These are phyloP conservation scores for Aspergillus latus DNA, from an alignment of 2,329 filamentous ascomycete species.

Conservation along the genomic window DNA sequence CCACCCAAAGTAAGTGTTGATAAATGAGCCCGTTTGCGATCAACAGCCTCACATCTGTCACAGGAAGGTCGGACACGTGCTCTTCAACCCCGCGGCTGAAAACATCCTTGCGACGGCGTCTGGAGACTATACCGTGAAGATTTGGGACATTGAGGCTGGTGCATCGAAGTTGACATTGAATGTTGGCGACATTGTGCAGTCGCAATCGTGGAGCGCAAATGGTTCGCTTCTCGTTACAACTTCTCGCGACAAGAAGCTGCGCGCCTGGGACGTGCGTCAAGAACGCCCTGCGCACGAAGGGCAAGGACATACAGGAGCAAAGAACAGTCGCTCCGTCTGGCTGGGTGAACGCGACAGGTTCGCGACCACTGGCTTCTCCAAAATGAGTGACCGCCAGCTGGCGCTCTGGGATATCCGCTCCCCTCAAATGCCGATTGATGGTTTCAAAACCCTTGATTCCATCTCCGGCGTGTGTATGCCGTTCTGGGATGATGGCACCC, in stretches of 20 bases:
- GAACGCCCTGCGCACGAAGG: slow-evolving; percentile 83
- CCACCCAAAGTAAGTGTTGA: slow-evolving; percentile 69
- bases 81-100: slow-evolving; percentile 95
- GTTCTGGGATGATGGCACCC: slow-evolving; percentile 97
- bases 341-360: slow-evolving; percentile 95
- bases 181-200: slow-evolving; percentile 90
- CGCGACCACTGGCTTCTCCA: slow-evolving; percentile 94
- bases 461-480: slow-evolving; percentile 99
- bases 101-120: slow-evolving; percentile 94
- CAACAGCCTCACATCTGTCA: slow-evolving; percentile 20
- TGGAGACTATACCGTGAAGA: slow-evolving; percentile 92
- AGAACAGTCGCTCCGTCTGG: slow-evolving; percentile 97
- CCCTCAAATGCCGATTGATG: slow-evolving; percentile 76
- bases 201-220: slow-evolving; percentile 90
- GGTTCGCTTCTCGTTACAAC: slow-evolving; percentile 87
- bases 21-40: background rate
- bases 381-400: slow-evolving; percentile 96
- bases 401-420: slow-evolving; percentile 92
- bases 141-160: slow-evolving; percentile 88
- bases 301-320: slow-evolving; percentile 83
- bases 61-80: slow-evolving; percentile 95
- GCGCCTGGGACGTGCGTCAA: slow-evolving; percentile 96
- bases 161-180: slow-evolving; percentile 73
- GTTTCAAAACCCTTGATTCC: slow-evolving; percentile 86
- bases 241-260: slow-evolving; percentile 95